Conservation (phyloP, 2,329 filamentous ascomycete species). For the Polytolypa hystricis region DNA sequence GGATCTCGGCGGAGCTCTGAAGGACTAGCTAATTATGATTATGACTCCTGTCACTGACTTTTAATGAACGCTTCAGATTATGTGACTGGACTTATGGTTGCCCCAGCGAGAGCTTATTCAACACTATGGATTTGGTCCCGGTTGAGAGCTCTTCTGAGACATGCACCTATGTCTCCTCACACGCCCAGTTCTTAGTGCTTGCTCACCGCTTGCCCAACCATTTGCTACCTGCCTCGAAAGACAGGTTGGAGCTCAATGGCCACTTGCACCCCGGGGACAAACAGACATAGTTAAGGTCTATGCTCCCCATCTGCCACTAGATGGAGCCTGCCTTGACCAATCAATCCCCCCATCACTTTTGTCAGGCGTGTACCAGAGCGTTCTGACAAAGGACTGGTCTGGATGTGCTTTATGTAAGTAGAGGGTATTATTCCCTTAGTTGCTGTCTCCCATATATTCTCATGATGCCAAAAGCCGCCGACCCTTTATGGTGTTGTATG, state of each 20-base stretch:
- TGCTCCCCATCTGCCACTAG: conserved; percentile 1
- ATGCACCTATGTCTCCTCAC: conserved; percentile 6
- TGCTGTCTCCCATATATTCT: conserved; percentile 2
- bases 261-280: conserved; percentile 10
- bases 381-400: conserved; percentile 11
- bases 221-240: conserved; percentile 11
- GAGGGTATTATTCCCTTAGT: neutral
- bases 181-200: conserved; percentile 5
- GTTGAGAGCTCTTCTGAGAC: conserved; percentile 10
- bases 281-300: conserved; percentile 7
- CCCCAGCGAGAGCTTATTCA: no score
- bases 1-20: neutral
- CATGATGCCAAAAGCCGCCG: conserved; percentile 11
- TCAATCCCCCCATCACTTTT: neutral
- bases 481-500: conserved; percentile 8
- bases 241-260: conserved; percentile 7
- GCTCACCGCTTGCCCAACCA: conserved; percentile 12
- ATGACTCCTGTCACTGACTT: no score
- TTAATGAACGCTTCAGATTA: no score
- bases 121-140: no score
- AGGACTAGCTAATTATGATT: no score
- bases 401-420: conserved; percentile 1
- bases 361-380: conserved; percentile 5
- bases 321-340: neutral
- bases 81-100: no score